phyloP scores from a whole-genome alignment of 345 rosid species.

The Rhodomyrtus tomentosa region DNA sequence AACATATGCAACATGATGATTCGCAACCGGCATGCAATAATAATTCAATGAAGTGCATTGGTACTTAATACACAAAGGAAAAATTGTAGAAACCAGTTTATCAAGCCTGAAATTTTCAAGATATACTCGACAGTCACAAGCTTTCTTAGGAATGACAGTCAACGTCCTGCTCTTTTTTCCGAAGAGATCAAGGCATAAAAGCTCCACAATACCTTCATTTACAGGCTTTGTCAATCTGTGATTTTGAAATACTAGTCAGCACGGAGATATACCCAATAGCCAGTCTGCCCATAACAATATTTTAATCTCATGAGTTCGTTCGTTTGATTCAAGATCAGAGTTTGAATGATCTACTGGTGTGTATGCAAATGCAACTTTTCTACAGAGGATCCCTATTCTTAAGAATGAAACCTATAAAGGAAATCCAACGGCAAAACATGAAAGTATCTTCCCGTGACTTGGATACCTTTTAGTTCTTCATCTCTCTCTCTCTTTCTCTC shows the following conservation, averaged over 20 bases:
- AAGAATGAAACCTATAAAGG: too few species aligned
- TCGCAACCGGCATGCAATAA: background rate
- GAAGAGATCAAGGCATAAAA: slow-evolving; percentile 51
- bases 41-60: background rate
- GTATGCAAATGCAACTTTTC: too few species aligned
- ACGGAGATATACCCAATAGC: background rate
- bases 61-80: background rate
- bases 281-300: too few species aligned
- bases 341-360: too few species aligned
- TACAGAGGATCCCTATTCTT: too few species aligned
- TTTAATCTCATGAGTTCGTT: too few species aligned
- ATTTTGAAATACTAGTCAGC: background rate
- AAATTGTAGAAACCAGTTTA: background rate
- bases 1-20: background rate
- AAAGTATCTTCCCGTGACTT: too few species aligned
- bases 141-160: slow-evolving; percentile 69
- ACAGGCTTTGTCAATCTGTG: slow-evolving; percentile 68
- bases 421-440: too few species aligned
- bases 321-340: too few species aligned
- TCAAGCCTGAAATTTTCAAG: slow-evolving; percentile 14
- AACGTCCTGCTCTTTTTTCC: slow-evolving; percentile 82
- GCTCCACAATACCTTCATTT: slow-evolving; percentile 29
- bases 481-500: too few species aligned
- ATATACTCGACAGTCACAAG: slow-evolving; percentile 80
- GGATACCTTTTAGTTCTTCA: too few species aligned